Conservation (phyloP, 1,284 basidiomycete species). For the Puccinia polysora region DNA sequence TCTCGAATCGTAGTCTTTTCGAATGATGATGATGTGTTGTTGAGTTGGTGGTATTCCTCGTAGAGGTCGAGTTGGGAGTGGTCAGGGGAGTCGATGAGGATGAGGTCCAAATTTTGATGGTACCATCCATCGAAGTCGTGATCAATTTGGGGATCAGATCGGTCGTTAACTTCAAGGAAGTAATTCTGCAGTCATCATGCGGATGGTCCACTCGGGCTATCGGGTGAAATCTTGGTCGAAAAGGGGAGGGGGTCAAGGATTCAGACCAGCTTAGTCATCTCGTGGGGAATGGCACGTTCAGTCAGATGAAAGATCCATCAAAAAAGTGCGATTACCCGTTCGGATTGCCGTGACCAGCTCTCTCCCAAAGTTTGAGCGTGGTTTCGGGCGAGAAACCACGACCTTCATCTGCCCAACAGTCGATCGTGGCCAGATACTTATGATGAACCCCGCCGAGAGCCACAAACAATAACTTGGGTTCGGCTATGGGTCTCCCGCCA, state of each 20-base stretch:
- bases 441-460: conserved; percentile 53
- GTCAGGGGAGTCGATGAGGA: conserved; percentile 50
- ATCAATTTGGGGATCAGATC: conserved; percentile 48
- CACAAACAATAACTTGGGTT: conserved; percentile 69
- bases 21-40: not conserved
- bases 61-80: not conserved
- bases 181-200: conserved; percentile 67
- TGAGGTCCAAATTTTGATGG: conserved; percentile 57
- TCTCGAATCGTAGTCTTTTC: conserved; percentile 18
- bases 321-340: conserved; percentile 47
- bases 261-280: no score
- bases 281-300: not conserved
- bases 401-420: conserved; percentile 64
- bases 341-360: conserved; percentile 58
- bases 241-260: no score
- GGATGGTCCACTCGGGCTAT: conserved; percentile 88
- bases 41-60: not conserved
- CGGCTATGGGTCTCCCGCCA: conserved; percentile 64
- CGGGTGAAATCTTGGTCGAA: conserved; percentile 56
- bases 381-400: conserved; percentile 60
- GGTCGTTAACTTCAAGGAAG: conserved; percentile 64
- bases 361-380: conserved; percentile 85
- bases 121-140: conserved; percentile 55
- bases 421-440: conserved; percentile 75
- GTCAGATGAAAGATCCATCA: no score